Evolutionary conservation across 345 rosid genomes (phyloP).

Genomic region (Barbarea vulgaris): DNA sequence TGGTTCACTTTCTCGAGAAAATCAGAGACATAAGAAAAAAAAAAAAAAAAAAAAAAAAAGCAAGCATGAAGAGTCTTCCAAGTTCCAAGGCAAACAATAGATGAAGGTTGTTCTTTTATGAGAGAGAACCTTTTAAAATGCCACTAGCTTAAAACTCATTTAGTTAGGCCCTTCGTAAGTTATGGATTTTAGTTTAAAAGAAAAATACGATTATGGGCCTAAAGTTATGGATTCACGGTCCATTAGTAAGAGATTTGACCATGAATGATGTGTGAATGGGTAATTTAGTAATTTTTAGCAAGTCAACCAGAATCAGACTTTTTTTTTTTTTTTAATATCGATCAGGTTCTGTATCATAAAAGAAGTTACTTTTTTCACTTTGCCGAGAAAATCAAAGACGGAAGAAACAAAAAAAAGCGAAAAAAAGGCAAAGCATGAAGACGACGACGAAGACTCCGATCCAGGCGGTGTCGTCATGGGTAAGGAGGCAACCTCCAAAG

Average conservation of each 20-base stretch:
- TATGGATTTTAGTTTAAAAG: neutral
- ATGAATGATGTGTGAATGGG: neutral
- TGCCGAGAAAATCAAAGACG: conserved; percentile 28
- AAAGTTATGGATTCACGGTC: neutral
- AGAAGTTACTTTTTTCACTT: conserved; percentile 16
- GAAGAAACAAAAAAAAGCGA: neutral
- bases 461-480: conserved; percentile 79
- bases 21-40: no score
- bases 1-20: no score
- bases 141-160: no score
- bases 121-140: no score
- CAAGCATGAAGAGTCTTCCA: no score
- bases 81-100: no score
- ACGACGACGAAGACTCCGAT: conserved; percentile 58
- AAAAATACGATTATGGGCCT: conserved; percentile 14
- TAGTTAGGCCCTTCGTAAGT: no score
- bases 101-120: no score
- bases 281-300: neutral
- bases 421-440: conserved; percentile 50
- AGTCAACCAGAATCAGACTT: conserved; percentile 20
- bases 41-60: no score
- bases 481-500: conserved; percentile 94
- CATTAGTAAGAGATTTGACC: neutral
- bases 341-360: neutral
- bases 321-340: no score